Conservation (phyloP, 768 basidiomycete species). For the Termitomyces sp. region DNA sequence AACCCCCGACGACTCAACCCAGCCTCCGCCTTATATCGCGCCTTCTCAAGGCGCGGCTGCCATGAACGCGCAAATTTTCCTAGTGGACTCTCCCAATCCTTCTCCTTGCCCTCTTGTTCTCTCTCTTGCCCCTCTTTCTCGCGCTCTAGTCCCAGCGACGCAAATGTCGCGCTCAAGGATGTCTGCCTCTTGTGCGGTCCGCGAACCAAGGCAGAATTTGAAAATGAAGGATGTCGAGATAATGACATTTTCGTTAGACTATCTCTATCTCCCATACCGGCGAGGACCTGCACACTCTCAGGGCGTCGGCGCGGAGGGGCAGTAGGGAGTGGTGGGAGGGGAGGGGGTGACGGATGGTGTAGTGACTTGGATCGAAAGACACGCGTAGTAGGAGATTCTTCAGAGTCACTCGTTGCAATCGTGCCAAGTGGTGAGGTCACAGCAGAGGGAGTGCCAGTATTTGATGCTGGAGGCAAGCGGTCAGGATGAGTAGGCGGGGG, state of each 20-base stretch:
- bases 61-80: conserved; percentile 27
- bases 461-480: background rate
- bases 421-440: conserved; percentile 13
- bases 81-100: conserved; percentile 8
- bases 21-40: conserved; percentile 71
- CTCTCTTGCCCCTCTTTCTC: conserved; percentile 4
- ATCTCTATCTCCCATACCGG: background rate
- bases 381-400: conserved; percentile 32
- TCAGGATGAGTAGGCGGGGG: conserved; percentile 21
- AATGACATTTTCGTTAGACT: background rate
- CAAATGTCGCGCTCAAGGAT: conserved; percentile 5
- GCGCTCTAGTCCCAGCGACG: conserved; percentile 8
- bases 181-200: conserved; percentile 12
- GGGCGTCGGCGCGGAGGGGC: conserved; percentile 56
- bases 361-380: conserved; percentile 56
- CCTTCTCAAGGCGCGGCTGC: conserved; percentile 59
- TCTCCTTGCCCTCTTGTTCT: conserved; percentile 15
- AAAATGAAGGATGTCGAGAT: conserved; percentile 6
- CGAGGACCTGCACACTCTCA: conserved; percentile 58
- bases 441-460: conserved; percentile 13
- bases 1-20: conserved; percentile 62
- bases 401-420: conserved; percentile 11
- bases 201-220: conserved; percentile 9
- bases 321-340: conserved; percentile 27
- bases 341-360: conserved; percentile 41